Percentiles rank a stretch among this genome's conserved stretches.
These are phyloP conservation scores for Erysimum cheiranthoides DNA, from an alignment of 345 rosid species.

Conservation along the genomic window DNA sequence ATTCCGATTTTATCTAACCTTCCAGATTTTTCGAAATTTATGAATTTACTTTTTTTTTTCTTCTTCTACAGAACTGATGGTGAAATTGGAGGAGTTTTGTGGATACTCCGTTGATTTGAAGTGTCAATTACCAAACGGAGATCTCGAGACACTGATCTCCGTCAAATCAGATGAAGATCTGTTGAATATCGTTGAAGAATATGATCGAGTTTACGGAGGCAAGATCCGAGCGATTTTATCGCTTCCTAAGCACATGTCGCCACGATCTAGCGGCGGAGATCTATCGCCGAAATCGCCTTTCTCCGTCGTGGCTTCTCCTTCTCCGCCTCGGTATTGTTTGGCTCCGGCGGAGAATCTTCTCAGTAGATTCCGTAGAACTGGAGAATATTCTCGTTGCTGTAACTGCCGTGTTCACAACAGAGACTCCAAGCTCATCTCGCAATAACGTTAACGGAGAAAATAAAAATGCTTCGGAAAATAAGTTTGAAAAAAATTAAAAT, in stretches of 20 bases:
- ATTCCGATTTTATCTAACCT: background rate
- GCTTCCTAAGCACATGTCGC: conserved; percentile 36
- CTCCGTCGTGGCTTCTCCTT: conserved; percentile 28
- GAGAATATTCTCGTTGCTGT: conserved; percentile 39
- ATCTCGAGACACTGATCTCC: conserved; percentile 78
- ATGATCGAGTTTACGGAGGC: conserved; percentile 33
- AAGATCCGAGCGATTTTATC: conserved; percentile 45
- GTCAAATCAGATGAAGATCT: conserved; percentile 85
- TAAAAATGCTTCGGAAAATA: background rate
- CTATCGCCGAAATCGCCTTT: conserved; percentile 36
- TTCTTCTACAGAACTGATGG: conserved; percentile 48
- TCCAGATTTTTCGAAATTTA: background rate
- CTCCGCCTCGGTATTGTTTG: conserved; percentile 30
- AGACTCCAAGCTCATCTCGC: conserved; percentile 41
- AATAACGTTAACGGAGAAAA: conserved; percentile 25
- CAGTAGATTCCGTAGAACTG: conserved; percentile 36
- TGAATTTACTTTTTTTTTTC: too few species aligned
- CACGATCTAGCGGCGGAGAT: conserved; percentile 38
- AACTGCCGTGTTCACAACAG: conserved; percentile 38
- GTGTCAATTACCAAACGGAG: conserved; percentile 57
- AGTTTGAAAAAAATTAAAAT: background rate
- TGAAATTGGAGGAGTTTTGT: conserved; percentile 52
- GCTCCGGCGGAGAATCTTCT: conserved; percentile 36
- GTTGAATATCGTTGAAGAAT: conserved; percentile 48
- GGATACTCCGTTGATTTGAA: conserved; percentile 52